A percentile compares a stretch with the other conserved stretches of the same genome.
Evolutionary conservation across 495 filamentous ascomycete species (phyloP).

Genomic region (Aspergillus taichungensis): DNA sequence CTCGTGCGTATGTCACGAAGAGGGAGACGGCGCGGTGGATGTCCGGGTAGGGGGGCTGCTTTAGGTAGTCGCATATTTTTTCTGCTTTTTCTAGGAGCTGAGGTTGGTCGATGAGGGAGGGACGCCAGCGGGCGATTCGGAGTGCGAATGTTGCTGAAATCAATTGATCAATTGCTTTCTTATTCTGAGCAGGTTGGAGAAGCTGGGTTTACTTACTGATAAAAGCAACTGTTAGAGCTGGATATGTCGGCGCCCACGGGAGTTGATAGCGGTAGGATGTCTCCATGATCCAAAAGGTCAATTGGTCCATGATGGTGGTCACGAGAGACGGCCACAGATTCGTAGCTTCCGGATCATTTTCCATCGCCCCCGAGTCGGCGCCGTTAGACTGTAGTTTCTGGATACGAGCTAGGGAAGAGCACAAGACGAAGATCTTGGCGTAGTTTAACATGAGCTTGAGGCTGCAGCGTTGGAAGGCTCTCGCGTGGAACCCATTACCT

Average conservation of each 20-base stretch:
- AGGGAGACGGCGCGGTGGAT: slow-evolving; percentile 37
- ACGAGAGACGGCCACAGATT: slow-evolving; percentile 32
- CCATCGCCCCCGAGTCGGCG: slow-evolving; percentile 16
- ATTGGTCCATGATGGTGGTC: slow-evolving; percentile 30
- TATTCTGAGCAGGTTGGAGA: background rate
- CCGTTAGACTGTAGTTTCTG: slow-evolving; percentile 27
- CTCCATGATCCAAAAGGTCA: slow-evolving; percentile 28
- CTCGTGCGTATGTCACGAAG: slow-evolving; percentile 35
- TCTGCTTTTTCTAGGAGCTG: slow-evolving; percentile 29
- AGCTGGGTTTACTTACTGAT: slow-evolving; percentile 25
- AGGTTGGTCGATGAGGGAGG: slow-evolving; percentile 27
- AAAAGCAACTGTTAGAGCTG: slow-evolving; percentile 33
- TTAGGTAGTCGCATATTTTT: slow-evolving; percentile 31
- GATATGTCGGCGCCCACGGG: slow-evolving; percentile 34
- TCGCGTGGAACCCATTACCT: slow-evolving; percentile 35
- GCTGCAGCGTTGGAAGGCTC: slow-evolving; percentile 34
- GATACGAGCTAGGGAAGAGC: slow-evolving; percentile 30
- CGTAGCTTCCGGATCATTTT: slow-evolving; percentile 18
- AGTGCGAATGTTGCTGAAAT: slow-evolving; percentile 32
- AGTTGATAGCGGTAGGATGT: slow-evolving; percentile 31
- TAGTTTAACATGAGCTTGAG: slow-evolving; percentile 33
- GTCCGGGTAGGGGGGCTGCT: slow-evolving; percentile 35
- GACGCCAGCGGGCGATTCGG: slow-evolving; percentile 33
- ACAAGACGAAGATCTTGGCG: slow-evolving; percentile 31
- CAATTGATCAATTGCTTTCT: background rate